Conservation (phyloP, 2,329 filamentous ascomycete species). For the Clathrospora elynae region DNA sequence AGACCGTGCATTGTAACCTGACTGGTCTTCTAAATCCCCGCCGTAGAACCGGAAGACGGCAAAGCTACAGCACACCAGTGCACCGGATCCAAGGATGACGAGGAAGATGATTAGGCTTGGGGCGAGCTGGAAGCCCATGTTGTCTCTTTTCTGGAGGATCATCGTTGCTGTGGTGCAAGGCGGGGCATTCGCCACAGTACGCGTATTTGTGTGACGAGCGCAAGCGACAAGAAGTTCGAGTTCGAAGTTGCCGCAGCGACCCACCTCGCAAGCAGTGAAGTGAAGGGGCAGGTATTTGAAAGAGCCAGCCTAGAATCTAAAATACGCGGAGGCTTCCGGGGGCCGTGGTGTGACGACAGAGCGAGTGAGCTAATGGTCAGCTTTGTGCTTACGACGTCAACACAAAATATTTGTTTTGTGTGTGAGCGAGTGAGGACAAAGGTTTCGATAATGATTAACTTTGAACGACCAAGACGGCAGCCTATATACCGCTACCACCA, state of each 20-base stretch:
- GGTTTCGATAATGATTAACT: not conserved
- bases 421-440: conserved; percentile 7
- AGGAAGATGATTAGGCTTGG: conserved; percentile 38
- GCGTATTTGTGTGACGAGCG: not conserved
- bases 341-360: conserved; percentile 6
- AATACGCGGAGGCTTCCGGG: conserved; percentile 14
- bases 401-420: conserved; percentile 5
- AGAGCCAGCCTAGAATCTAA: not conserved
- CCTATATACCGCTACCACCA: conserved; percentile 2
- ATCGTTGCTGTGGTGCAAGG: conserved; percentile 8
- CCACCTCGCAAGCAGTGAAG: not conserved
- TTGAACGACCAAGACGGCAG: not conserved
- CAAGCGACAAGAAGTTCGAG: not conserved
- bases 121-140: conserved; percentile 35
- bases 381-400: conserved; percentile 10
- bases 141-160: conserved; percentile 29
- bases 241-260: not conserved
- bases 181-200: not conserved
- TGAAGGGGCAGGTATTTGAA: not conserved
- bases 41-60: conserved; percentile 30
- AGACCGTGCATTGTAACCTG: conserved; percentile 12
- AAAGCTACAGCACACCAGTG: conserved; percentile 27
- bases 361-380: conserved; percentile 7
- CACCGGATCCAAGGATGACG: conserved; percentile 34
- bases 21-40: conserved; percentile 12